Percentiles rank a stretch among this genome's conserved stretches.
Evolutionary conservation across 768 basidiomycete species (phyloP).

Genomic region (Tylopilus sp.): DNA sequence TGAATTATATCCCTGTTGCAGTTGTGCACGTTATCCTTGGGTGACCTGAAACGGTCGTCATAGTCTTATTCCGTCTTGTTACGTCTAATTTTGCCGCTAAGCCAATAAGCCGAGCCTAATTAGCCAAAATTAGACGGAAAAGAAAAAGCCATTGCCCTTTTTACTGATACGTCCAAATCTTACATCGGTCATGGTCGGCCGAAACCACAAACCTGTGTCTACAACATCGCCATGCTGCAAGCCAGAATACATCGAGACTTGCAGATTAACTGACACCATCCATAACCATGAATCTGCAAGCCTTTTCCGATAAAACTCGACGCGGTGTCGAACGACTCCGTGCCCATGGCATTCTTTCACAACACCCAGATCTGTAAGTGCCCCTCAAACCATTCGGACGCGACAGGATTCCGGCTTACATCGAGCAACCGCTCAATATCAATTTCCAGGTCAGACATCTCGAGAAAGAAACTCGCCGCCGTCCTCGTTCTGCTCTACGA

Average conservation of each 20-base stretch:
- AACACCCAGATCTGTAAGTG: constrained; percentile 54
- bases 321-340: constrained; percentile 41
- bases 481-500: constrained; percentile 82
- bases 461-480: constrained; percentile 55
- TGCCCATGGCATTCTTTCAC: constrained; percentile 19
- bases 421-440: neutral
- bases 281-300: constrained; percentile 8
- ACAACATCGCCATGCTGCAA: no score
- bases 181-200: neutral
- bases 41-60: no score
- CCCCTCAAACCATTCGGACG: no score
- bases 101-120: no score
- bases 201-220: neutral
- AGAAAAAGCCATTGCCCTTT: no score
- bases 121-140: no score
- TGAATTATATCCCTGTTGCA: no score
- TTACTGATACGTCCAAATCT: no score
- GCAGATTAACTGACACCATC: neutral
- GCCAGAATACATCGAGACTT: neutral
- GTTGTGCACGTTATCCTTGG: no score
- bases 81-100: no score
- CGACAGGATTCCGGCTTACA: neutral
- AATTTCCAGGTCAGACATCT: constrained; percentile 30
- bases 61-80: no score
- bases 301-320: constrained; percentile 18